Evolutionary conservation across 441 rosid species (phyloP), one percentile per base, ranked within the genome.

Genomic region (Aleurites moluccanus): DNA sequence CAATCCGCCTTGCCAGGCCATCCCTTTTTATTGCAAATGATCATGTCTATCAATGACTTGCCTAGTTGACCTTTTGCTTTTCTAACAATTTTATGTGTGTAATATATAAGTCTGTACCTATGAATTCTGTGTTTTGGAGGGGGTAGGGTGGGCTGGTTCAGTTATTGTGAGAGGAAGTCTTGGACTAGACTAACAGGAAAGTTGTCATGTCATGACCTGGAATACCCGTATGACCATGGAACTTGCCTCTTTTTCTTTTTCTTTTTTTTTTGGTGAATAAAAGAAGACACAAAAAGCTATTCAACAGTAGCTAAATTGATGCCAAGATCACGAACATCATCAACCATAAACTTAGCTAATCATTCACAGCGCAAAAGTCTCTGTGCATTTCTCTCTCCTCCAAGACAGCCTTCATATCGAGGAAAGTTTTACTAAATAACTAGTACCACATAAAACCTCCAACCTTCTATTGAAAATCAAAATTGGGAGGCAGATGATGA

Each of bases 401-500:
- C 9, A 72, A 13, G 55, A 16, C 16, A 60, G 9, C 9, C 25
- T 57, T 27, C 25, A 23, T 57, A 30, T 8, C 42, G 16, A 60
- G 42, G 20, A 38, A n/a, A 28, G 27, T 72, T 60, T 25, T 47
- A 38, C 21, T 23, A 23, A n/a, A 21, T 7, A 55, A 44, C 28
- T 57, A 11, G 33, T 23, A 57, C n/a, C n/a, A n/a, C 23, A 20
- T 38, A n/a, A 55, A n/a, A n/a, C 10, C 57, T 53, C 57, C 57
- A n/a, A 45, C 20, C 69, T 50, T 5, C 13, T 20, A 2, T n/a
- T 55, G 13, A 69, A 70, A 57, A 30, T 70, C 35, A 35, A 53
- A 21, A n/a, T 35, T 47, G 38, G n/a, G 73, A 70, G 64, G 30
- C 73, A 21, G 33, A 70, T 11, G 18, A 69, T 52, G 16, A 15